phyloP scores from a whole-genome alignment of 176 grass and related monocot species.

The Dactylis glomerata region DNA sequence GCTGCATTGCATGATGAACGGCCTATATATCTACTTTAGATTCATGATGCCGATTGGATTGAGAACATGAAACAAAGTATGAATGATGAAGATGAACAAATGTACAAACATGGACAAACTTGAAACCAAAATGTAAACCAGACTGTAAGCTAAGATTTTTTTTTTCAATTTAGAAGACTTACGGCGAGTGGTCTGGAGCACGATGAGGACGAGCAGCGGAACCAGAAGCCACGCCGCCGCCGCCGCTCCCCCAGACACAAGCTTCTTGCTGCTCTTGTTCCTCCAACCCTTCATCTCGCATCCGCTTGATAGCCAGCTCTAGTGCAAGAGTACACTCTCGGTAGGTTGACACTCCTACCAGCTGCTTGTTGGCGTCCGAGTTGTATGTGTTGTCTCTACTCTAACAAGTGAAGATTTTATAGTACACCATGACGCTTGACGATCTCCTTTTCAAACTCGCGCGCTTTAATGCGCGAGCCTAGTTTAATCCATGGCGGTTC shows the following conservation, averaged over 20 bases:
- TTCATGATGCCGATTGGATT: neutral
- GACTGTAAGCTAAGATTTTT: neutral
- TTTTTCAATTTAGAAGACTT: neutral
- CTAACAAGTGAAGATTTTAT: neutral
- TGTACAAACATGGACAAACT: neutral
- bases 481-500: no score
- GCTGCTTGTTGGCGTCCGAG: neutral
- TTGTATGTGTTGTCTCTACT: neutral
- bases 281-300: constrained; percentile 9
- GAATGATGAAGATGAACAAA: neutral
- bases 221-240: constrained; percentile 19
- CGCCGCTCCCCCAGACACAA: neutral
- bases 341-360: neutral
- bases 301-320: neutral
- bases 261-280: neutral
- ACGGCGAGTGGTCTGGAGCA: constrained; percentile 21
- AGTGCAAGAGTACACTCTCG: neutral
- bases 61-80: neutral
- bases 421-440: no score
- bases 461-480: no score
- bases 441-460: no score
- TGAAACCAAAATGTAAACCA: neutral
- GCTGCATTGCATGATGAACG: no score
- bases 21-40: neutral
- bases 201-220: constrained; percentile 24